phyloP scores from a whole-genome alignment of 768 basidiomycete species.

The Tricholoma terreum region DNA sequence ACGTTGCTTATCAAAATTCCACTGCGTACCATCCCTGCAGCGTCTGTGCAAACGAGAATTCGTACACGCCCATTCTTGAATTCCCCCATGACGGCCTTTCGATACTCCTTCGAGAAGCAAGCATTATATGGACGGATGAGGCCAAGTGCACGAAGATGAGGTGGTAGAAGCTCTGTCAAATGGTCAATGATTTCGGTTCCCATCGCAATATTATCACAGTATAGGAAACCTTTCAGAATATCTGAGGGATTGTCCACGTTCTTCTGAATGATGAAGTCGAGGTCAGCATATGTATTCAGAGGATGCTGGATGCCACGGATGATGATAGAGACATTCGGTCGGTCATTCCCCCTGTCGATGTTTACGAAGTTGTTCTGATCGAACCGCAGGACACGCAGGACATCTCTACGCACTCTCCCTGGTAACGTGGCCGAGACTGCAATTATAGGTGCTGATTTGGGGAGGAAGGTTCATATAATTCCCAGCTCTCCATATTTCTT shows the following conservation, averaged over 20 bases:
- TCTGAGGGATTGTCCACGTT: slow-evolving; percentile 7
- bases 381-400: slow-evolving; percentile 27
- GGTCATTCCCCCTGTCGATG: slow-evolving; percentile 30
- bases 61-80: slow-evolving; percentile 26
- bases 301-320: slow-evolving; percentile 30
- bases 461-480: slow-evolving; percentile 9
- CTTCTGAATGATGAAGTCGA: slow-evolving; percentile 29
- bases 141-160: too few species aligned
- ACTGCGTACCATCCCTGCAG: too few species aligned
- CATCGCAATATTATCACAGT: slow-evolving; percentile 30
- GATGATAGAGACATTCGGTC: slow-evolving; percentile 33
- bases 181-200: too few species aligned
- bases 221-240: slow-evolving; percentile 28
- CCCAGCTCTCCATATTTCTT: slow-evolving; percentile 29
- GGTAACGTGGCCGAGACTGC: slow-evolving; percentile 35
- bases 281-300: slow-evolving; percentile 29
- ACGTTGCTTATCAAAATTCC: too few species aligned
- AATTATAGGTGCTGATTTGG: slow-evolving; percentile 23
- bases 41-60: slow-evolving; percentile 35
- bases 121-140: slow-evolving; percentile 30
- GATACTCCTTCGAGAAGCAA: slow-evolving; percentile 13
- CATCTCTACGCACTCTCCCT: slow-evolving; percentile 21
- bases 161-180: too few species aligned
- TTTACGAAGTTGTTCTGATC: slow-evolving; percentile 12
- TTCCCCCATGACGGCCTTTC: too few species aligned